Percentiles rank a stretch among this genome's conserved stretches.
phyloP scores from a whole-genome alignment of 805 yeast genomes.

The Saitoella complicata region DNA sequence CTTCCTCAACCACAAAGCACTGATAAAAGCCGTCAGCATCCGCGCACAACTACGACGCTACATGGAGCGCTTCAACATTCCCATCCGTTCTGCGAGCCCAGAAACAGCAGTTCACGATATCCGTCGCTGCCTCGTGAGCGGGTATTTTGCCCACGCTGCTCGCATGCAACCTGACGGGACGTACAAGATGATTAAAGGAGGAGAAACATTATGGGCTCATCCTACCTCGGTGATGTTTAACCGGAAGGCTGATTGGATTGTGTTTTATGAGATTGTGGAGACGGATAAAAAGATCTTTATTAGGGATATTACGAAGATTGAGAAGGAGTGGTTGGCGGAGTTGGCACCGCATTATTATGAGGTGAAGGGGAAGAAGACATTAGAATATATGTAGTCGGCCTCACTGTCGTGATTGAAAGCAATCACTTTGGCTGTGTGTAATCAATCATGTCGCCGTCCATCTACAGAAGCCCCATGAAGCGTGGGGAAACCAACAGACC shows the following conservation, averaged over 20 bases:
- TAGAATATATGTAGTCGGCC: too few relatives aligned
- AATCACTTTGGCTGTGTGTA: too few relatives aligned
- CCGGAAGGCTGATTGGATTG: constrained; percentile 9
- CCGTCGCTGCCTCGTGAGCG: constrained; percentile 10
- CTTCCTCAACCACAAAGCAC: constrained; percentile 46
- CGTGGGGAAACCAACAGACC: too few relatives aligned
- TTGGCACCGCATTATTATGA: constrained; percentile 21
- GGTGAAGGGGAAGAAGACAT: constrained; percentile 19
- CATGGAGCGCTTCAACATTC: constrained; percentile 5
- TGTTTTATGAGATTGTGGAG: constrained; percentile 8
- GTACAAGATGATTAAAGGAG: neutral
- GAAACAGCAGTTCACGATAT: constrained; percentile 3
- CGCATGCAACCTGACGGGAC: constrained; percentile 18
- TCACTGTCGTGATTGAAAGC: too few relatives aligned
- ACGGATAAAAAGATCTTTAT: constrained; percentile 11
- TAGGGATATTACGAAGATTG: constrained; percentile 10
- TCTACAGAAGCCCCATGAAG: too few relatives aligned
- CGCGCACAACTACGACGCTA: constrained; percentile 34
- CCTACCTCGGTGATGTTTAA: constrained; percentile 12
- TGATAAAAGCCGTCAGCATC: constrained; percentile 50
- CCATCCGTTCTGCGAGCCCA: neutral
- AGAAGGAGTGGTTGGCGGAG: constrained; percentile 12
- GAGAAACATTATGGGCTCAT: constrained; percentile 9
- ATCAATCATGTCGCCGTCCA: too few relatives aligned
- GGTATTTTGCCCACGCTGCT: constrained; percentile 12